phyloP scores from a whole-genome alignment of 148 eudicot species.

The Camellia granthamiana region DNA sequence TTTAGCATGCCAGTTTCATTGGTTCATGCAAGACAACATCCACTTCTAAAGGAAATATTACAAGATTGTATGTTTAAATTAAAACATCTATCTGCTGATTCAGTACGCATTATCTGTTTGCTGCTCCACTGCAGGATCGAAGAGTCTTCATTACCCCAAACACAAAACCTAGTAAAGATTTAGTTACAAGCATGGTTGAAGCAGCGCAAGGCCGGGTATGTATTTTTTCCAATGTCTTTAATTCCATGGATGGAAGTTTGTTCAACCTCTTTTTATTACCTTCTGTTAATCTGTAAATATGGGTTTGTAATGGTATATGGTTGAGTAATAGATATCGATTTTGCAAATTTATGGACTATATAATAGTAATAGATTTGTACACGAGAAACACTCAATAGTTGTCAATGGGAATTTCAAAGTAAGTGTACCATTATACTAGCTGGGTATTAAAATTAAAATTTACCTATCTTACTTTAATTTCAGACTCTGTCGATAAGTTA shows the following conservation, averaged over 20 bases:
- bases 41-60: constrained; percentile 66
- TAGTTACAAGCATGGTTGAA: constrained; percentile 62
- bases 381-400: neutral
- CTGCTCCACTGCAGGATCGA: constrained; percentile 44
- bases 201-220: constrained; percentile 84
- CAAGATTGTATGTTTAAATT: neutral
- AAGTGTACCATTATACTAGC: neutral
- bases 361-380: neutral
- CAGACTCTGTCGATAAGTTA: neutral
- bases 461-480: neutral
- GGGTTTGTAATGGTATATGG: neutral
- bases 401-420: neutral
- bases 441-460: neutral
- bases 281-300: neutral
- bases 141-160: constrained; percentile 62
- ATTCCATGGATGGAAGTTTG: neutral
- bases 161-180: constrained; percentile 61
- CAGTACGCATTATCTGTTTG: constrained; percentile 16
- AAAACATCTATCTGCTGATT: neutral
- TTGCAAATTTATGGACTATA: neutral
- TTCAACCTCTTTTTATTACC: neutral
- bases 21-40: constrained; percentile 61
- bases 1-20: constrained; percentile 75
- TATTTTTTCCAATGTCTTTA: constrained; percentile 3
- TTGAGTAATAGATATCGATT: neutral